Conservation (phyloP, 2,329 filamentous ascomycete species). For the Beauveria australis region DNA sequence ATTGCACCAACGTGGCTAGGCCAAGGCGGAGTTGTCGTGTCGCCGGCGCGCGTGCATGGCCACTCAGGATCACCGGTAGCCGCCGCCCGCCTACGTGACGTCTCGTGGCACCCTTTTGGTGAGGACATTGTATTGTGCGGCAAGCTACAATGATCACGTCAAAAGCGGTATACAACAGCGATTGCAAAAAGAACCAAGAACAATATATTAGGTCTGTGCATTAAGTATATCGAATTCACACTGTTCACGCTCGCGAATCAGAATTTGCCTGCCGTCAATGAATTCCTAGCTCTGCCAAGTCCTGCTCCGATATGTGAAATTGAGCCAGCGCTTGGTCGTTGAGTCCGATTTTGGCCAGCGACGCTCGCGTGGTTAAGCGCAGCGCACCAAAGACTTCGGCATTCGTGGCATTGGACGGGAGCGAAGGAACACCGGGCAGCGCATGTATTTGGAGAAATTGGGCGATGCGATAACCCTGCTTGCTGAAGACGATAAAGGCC, state of each 20-base stretch:
- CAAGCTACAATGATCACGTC: slow-evolving; percentile 29
- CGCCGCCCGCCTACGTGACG: slow-evolving; percentile 56
- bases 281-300: background rate
- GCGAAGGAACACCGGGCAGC: background rate
- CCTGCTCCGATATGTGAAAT: background rate
- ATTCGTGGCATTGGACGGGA: background rate
- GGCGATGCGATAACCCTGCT: background rate
- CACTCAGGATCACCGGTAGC: slow-evolving; percentile 44
- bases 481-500: background rate
- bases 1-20: slow-evolving; percentile 90
- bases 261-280: background rate
- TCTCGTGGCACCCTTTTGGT: slow-evolving; percentile 70
- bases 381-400: background rate
- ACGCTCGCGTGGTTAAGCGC: background rate
- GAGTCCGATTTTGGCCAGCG: background rate
- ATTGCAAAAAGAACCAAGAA: background rate
- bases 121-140: slow-evolving; percentile 80
- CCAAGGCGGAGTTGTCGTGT: slow-evolving; percentile 69
- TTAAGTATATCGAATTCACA: background rate
- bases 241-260: background rate
- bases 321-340: background rate
- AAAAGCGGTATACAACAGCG: no score
- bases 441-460: background rate
- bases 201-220: background rate
- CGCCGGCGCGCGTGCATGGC: slow-evolving; percentile 51